Percentiles rank a stretch among this genome's conserved stretches.
These are phyloP conservation scores for Cercospora janseana DNA, from an alignment of 2,329 filamentous ascomycete species.

Conservation along the genomic window DNA sequence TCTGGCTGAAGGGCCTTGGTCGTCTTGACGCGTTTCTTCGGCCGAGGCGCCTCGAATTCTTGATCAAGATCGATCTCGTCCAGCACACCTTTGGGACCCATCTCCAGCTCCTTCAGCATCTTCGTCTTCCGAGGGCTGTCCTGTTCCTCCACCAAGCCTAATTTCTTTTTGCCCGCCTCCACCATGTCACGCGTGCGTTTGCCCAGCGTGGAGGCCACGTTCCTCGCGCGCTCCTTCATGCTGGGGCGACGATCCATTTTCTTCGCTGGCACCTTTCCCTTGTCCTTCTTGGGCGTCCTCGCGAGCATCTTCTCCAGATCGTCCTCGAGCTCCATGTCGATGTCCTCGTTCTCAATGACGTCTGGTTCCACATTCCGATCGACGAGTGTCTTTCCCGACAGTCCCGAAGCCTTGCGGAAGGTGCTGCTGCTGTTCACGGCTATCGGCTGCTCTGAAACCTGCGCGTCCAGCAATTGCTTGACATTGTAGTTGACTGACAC, in stretches of 20 bases:
- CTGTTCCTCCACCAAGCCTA: constrained; percentile 30
- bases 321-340: constrained; percentile 51
- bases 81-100: constrained; percentile 33
- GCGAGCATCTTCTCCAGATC: constrained; percentile 33
- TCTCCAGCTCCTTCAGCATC: constrained; percentile 36
- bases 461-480: constrained; percentile 32
- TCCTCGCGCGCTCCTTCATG: constrained; percentile 36
- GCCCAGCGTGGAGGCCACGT: constrained; percentile 36
- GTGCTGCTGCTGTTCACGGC: constrained; percentile 46
- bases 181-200: constrained; percentile 40
- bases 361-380: constrained; percentile 23
- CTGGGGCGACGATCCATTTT: constrained; percentile 29
- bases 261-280: constrained; percentile 20
- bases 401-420: constrained; percentile 49
- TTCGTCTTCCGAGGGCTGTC: constrained; percentile 28
- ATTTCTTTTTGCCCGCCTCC: constrained; percentile 40
- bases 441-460: constrained; percentile 22
- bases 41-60: constrained; percentile 25
- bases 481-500: constrained; percentile 62
- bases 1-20: constrained; percentile 26
- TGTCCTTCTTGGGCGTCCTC: constrained; percentile 10
- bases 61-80: constrained; percentile 37
- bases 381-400: constrained; percentile 39
- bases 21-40: constrained; percentile 32
- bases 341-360: constrained; percentile 36